A percentile compares a stretch with the other conserved stretches of the same genome.
phyloP scores from a whole-genome alignment of 495 filamentous ascomycete genomes.

The Penicillium samsonianum region DNA sequence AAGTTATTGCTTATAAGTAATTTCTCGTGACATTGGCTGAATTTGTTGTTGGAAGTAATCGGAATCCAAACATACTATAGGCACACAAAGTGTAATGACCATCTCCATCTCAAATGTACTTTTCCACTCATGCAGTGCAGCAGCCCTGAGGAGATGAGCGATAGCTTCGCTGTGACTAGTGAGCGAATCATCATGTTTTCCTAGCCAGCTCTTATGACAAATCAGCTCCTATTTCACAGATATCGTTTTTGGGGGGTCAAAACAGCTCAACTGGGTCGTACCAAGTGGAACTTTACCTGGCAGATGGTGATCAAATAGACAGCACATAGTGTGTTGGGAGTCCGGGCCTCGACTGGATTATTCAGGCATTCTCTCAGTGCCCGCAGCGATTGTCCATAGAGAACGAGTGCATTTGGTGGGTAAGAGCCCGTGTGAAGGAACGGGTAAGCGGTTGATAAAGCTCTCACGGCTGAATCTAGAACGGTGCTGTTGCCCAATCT shows the following conservation, averaged over 20 bases:
- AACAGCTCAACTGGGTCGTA: not conserved
- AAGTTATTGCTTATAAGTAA: not conserved
- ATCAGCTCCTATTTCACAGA: not conserved
- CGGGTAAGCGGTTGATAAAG: constrained; percentile 30
- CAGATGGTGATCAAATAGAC: constrained; percentile 45
- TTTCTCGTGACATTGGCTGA: not conserved
- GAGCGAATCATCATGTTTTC: constrained; percentile 17
- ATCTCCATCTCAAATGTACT: constrained; percentile 34
- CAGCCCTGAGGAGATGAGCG: constrained; percentile 31
- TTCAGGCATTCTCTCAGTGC: constrained; percentile 34
- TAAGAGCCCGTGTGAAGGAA: constrained; percentile 23
- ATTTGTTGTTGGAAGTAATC: not conserved
- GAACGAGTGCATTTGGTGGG: constrained; percentile 20
- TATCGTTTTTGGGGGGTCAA: not conserved
- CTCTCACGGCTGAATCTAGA: constrained; percentile 38
- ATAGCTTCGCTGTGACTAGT: constrained; percentile 37
- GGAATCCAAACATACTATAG: constrained; percentile 31
- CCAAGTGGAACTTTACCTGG: constrained; percentile 30
- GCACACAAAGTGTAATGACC: constrained; percentile 33
- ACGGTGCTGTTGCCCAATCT: constrained; percentile 37
- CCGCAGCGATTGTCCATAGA: constrained; percentile 33
- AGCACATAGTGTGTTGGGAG: constrained; percentile 42
- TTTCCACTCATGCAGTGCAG: constrained; percentile 23
- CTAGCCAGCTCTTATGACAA: constrained; percentile 34
- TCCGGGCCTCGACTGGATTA: constrained; percentile 33